Evolutionary conservation across 495 filamentous ascomycete species (phyloP), one percentile per base, ranked within the genome.

Genomic region (Tetracladium setigerum): DNA sequence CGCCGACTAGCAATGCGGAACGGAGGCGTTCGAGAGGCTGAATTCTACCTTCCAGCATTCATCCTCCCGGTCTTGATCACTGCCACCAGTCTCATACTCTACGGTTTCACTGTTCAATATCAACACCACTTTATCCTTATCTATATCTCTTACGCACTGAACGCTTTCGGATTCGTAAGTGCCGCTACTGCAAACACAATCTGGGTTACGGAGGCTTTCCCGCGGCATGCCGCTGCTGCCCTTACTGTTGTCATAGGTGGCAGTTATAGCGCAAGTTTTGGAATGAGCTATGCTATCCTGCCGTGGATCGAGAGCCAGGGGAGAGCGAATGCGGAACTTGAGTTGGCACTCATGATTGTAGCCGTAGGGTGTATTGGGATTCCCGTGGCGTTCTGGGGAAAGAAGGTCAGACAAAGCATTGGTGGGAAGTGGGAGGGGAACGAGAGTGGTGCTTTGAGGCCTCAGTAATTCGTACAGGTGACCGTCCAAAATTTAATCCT

Each of bases 171-270:
- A 12, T 27, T 32, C 14, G 31, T 42, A 15, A 13, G 30, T 9
- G 1, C 36, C 15, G 34, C 36, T 39, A 41, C 46, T 7, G 8
- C 46, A 7, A 49, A 41, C 30, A 36, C 31, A 6, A 12, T 49
- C 7, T 49, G 46, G 46, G 30, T 42, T 6, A 49, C 46, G 6
- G 46, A 49, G 30, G 19, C 46, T 4, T 43, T 50, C 22, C 46
- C 45, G 5, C 13, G 22, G 2, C 39, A 18, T 13, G 33, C 34
- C 2, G 45, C 22, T 5, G 14, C 45, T n/a, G 45, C 45, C 4
- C 18, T 47, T 17, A 30, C 41, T 31, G 24, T 47, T 2, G 19
- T 47, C 16, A 30, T 19, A 1, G 45, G 22, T 9, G 45, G 45
- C 3, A 30, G 45, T 11, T 47, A 40, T 17, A 24, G 19, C 5